phyloP scores from a whole-genome alignment of 139 green algal genomes.

The Bryopsis sp. region DNA sequence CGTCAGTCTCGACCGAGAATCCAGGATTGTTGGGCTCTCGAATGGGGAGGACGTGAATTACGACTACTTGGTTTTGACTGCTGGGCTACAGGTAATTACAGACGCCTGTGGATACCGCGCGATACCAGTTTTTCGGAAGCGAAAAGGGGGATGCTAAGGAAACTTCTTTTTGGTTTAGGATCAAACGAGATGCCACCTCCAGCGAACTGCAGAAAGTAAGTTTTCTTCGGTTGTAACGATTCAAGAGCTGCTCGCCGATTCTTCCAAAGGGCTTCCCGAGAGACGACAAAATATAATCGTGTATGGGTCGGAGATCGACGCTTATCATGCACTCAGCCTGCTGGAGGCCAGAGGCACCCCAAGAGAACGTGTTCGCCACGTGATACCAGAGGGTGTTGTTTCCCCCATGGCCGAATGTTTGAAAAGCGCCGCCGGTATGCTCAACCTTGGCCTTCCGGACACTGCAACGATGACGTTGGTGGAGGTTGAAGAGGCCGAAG shows the following conservation, averaged over 20 bases:
- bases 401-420: background rate
- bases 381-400: background rate
- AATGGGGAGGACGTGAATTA: constrained; percentile 31
- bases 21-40: constrained; percentile 30
- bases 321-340: constrained; percentile 28
- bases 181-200: background rate
- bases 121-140: background rate
- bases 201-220: background rate
- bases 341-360: constrained; percentile 24
- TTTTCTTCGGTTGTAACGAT: background rate
- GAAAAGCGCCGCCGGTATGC: background rate
- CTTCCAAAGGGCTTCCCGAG: background rate
- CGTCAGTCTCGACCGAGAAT: constrained; percentile 32
- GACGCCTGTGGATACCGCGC: background rate
- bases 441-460: background rate
- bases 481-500: background rate
- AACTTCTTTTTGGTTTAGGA: background rate
- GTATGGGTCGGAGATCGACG: constrained; percentile 35
- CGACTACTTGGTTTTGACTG: constrained; percentile 40
- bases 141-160: background rate
- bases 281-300: constrained; percentile 25
- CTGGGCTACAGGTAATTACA: constrained; percentile 34
- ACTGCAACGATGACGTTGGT: background rate
- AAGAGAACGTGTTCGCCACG: background rate
- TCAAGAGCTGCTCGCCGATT: background rate